phyloP scores from a whole-genome alignment of 2,329 filamentous ascomycete species.

The Chalaropsis ovoidea region DNA sequence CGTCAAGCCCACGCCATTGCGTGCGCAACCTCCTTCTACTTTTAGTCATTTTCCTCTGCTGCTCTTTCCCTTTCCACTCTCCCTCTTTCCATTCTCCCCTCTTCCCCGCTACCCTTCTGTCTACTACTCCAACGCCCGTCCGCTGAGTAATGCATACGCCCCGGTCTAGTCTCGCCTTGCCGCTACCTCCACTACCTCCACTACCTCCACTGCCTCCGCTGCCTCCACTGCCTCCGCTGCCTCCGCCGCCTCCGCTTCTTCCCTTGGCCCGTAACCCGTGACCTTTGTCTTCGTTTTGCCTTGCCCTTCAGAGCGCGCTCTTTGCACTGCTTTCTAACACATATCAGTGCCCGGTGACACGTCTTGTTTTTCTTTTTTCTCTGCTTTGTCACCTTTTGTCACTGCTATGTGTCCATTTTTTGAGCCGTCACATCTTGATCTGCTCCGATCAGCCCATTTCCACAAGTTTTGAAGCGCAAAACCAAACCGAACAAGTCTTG shows the following conservation, averaged over 20 bases:
- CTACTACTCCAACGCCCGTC: not conserved
- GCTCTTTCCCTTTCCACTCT: not conserved
- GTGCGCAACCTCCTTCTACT: not conserved
- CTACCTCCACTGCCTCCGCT: not conserved
- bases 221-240: not conserved
- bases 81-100: not conserved
- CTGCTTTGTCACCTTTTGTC: not conserved
- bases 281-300: not conserved
- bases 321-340: not conserved
- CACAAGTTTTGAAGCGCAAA: not conserved
- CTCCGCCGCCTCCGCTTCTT: not conserved
- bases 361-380: not conserved
- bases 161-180: not conserved
- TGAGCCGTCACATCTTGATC: not conserved
- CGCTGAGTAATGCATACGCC: not conserved
- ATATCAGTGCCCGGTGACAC: not conserved
- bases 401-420: not conserved
- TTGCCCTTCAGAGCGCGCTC: not conserved
- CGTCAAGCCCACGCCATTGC: not conserved
- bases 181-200: not conserved
- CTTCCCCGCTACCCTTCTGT: not conserved
- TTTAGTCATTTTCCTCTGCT: not conserved
- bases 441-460: slow-evolving; percentile 4
- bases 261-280: slow-evolving; percentile 3
- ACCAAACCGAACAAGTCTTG: not conserved